Base-by-base conservation (phyloP, 2,329 filamentous ascomycete genomes). In the Coniella vitis region DNA sequence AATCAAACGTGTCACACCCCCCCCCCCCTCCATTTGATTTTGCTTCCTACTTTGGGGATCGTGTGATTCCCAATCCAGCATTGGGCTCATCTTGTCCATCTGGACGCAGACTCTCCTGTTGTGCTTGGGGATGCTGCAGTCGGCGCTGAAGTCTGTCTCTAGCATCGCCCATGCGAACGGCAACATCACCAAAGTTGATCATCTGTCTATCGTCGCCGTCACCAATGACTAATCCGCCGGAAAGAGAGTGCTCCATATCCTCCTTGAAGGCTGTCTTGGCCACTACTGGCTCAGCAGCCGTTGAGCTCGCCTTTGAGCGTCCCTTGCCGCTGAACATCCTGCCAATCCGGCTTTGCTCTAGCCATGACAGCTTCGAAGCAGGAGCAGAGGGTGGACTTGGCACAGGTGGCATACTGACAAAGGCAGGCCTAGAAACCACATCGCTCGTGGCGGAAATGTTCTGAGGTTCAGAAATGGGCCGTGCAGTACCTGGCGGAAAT, bases 221-320 rank as follows among this genome's bases (percentile, higher is more conserved):
- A 0, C 51, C 54, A 1, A 63, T 54, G 20, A 45, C 39, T 21
- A 62, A 57, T 14, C 59, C 60, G 4, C 55, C 56, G 2, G 58
- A 59, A 7, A 44, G 52, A 4, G 48, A 53, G 22, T 54, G 49
- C 9, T 42, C 52, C 56, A 62, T 58, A 8, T 55, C 55, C 53
- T 61, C 58, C 3, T 52, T 53, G 13, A 19, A 19, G 19, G 44
- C 16, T 16, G n/a, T 20, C 16, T 20, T 13, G 20, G 31, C 21
- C 12, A 31, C 37, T 12, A 29, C 29, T 16, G 29, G 35, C 8
- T 16, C 35, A 3, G 34, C 38, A 20, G 8, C 35, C 4, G 51
- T 47, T 29, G 38, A 38, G 22, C 43, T 38, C 13, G 51, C 47
- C 39, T 53, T 47, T 14, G 51, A 31, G 29, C 51, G 42, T 20